Conservation (phyloP, 768 basidiomycete species). For the Russula griseocarnosa region DNA sequence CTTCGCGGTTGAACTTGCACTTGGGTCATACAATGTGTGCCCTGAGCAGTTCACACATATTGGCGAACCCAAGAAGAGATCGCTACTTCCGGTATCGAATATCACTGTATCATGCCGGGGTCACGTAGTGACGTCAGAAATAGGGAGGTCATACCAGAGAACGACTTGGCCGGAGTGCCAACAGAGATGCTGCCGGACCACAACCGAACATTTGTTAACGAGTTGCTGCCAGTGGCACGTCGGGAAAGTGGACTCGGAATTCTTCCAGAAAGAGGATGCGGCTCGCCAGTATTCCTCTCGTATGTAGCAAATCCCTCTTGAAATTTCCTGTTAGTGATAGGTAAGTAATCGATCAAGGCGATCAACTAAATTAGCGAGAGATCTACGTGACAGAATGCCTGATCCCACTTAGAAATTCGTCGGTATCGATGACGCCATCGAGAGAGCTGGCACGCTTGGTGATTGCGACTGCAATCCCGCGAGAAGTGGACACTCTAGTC, state of each 20-base stretch:
- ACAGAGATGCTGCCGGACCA: background rate
- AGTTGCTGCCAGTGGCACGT: too few species aligned
- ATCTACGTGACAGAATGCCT: constrained; percentile 3
- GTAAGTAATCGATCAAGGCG: too few species aligned
- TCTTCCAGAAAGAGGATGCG: background rate
- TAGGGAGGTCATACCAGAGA: constrained; percentile 1
- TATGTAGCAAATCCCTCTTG: constrained; percentile 12
- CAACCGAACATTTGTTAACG: background rate
- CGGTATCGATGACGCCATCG: constrained; percentile 7
- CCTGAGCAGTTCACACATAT: constrained; percentile 35
- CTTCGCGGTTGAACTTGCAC: constrained; percentile 24
- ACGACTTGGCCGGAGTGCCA: constrained; percentile 15
- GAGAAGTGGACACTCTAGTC: background rate
- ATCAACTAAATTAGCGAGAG: background rate
- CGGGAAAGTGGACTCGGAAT: background rate
- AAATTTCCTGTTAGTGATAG: constrained; percentile 19
- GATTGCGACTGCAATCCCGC: constrained; percentile 4
- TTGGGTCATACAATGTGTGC: constrained; percentile 5
- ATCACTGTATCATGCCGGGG: constrained; percentile 34
- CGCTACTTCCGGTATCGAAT: constrained; percentile 39
- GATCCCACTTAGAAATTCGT: background rate
- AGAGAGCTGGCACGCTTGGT: background rate
- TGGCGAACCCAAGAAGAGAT: constrained; percentile 37
- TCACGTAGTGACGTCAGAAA: constrained; percentile 34
- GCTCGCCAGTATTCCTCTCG: too few species aligned